A percentile compares a stretch with the other conserved stretches of the same genome.
These are phyloP conservation scores for Endocalyx cinctus DNA, from an alignment of 2,329 filamentous ascomycete species.

Conservation along the genomic window DNA sequence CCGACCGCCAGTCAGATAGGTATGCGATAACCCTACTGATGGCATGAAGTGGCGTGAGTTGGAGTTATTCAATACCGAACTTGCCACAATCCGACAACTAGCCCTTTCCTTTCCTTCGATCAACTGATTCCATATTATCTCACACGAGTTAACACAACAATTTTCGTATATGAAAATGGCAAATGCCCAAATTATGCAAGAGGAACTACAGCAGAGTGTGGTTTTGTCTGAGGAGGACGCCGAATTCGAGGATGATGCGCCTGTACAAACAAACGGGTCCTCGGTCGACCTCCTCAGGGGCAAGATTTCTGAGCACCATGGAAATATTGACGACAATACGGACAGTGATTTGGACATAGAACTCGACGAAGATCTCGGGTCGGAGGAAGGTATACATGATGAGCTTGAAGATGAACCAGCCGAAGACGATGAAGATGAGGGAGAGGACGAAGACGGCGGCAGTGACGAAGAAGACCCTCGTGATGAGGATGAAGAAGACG, in stretches of 20 bases:
- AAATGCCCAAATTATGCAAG: constrained; percentile 51
- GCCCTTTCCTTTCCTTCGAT: too few relatives aligned
- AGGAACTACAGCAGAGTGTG: constrained; percentile 53
- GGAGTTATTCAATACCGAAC: too few relatives aligned
- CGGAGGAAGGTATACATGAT: constrained; percentile 8
- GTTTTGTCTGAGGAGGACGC: constrained; percentile 44
- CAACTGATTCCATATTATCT: too few relatives aligned
- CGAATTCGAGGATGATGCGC: constrained; percentile 34
- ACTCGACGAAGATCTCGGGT: constrained; percentile 5
- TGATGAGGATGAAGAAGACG: constrained; percentile 31
- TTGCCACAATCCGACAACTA: too few relatives aligned
- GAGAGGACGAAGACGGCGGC: constrained; percentile 14
- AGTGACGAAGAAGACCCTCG: constrained; percentile 28
- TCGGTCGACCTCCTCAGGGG: constrained; percentile 11
- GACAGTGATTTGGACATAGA: constrained; percentile 22
- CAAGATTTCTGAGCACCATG: constrained; percentile 14
- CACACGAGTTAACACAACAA: too few relatives aligned
- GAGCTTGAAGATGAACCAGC: constrained; percentile 16
- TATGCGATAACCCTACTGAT: constrained; percentile 14
- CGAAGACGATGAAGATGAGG: constrained; percentile 22
- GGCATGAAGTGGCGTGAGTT: constrained; percentile 16
- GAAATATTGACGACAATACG: constrained; percentile 12
- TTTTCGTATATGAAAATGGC: too few relatives aligned
- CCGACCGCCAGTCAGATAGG: constrained; percentile 5
- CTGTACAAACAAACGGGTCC: constrained; percentile 18